A percentile compares a stretch with the other conserved stretches of the same genome.
These are phyloP conservation scores for Ilyonectria destructans DNA, from an alignment of 2,329 filamentous ascomycete genomes.

Conservation along the genomic window DNA sequence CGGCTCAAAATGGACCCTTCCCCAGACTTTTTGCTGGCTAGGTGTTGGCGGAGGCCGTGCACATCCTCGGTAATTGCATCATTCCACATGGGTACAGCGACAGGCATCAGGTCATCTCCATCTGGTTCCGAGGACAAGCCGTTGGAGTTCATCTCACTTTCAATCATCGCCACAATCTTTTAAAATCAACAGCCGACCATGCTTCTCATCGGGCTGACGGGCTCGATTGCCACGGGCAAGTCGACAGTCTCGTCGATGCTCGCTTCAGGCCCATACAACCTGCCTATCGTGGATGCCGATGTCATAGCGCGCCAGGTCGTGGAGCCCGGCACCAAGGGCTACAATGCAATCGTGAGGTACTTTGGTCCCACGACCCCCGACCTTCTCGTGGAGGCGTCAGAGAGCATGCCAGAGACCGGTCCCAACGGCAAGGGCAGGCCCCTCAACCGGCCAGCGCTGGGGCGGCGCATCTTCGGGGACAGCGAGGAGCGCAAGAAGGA, in stretches of 20 bases:
- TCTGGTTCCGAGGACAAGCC: conserved; percentile 1
- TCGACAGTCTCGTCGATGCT: conserved; percentile 93
- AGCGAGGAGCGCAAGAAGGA: conserved; percentile 80
- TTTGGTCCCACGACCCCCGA: conserved; percentile 90
- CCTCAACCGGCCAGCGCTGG: conserved; percentile 89
- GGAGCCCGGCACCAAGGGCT: conserved; percentile 89
- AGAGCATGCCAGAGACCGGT: conserved; percentile 69
- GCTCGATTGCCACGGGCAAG: conserved; percentile 98
- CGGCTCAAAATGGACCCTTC: conserved; percentile 23
- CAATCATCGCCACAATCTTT: background rate
- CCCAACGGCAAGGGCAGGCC: conserved; percentile 77
- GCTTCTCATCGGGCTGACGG: conserved; percentile 96
- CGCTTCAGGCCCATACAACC: conserved; percentile 82
- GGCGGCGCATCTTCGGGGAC: conserved; percentile 88
- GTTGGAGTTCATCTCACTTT: background rate
- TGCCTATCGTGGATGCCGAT: conserved; percentile 96
- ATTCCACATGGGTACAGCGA: conserved; percentile 23
- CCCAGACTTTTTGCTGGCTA: conserved; percentile 18
- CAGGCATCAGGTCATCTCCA: conserved; percentile 38
- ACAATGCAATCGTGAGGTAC: conserved; percentile 85
- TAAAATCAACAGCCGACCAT: conserved; percentile 65
- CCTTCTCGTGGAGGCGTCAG: conserved; percentile 77
- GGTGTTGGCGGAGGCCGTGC: background rate
- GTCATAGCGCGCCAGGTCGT: conserved; percentile 93
- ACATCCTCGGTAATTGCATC: conserved; percentile 46